phyloP scores from a whole-genome alignment of 2,329 filamentous ascomycete species.

The Botrytis pseudocinerea region DNA sequence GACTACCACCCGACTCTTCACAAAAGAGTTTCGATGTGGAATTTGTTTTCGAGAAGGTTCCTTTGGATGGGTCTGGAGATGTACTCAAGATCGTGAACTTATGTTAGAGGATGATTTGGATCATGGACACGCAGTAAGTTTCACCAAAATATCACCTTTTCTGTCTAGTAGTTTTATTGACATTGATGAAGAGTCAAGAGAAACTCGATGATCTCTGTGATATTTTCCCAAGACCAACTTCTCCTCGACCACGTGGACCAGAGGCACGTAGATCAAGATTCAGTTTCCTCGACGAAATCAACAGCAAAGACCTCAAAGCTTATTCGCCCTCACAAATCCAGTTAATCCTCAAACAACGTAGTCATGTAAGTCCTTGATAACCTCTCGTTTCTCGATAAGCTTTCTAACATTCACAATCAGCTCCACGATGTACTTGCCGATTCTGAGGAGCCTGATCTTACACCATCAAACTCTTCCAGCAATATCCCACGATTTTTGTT shows the following conservation, averaged over 20 bases:
- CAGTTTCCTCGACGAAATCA: conserved; percentile 45
- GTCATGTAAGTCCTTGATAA: conserved; percentile 45
- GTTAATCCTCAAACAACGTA: conserved; percentile 52
- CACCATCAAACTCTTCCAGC: conserved; percentile 1
- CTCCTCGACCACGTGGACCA: conserved; percentile 32
- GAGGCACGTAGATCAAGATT: conserved; percentile 31
- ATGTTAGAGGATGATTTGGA: conserved; percentile 44
- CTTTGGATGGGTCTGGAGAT: conserved; percentile 73
- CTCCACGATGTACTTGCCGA: conserved; percentile 16
- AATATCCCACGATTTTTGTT: conserved; percentile 13
- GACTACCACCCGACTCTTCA: conserved; percentile 66
- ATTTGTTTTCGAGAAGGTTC: conserved; percentile 56
- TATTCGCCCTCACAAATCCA: conserved; percentile 53
- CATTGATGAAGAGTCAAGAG: conserved; percentile 28
- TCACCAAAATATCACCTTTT: background rate
- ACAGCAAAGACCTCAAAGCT: conserved; percentile 44
- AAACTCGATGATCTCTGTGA: conserved; percentile 35
- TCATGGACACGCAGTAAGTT: conserved; percentile 37
- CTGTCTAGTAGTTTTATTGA: conserved; percentile 31
- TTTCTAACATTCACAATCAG: conserved; percentile 1
- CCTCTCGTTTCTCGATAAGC: background rate
- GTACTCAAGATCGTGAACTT: conserved; percentile 62
- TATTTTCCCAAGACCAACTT: conserved; percentile 29
- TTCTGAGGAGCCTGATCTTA: background rate
- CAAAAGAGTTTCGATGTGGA: conserved; percentile 53